Percentiles rank a stretch among this genome's conserved stretches.
These are phyloP conservation scores for Lachancea dasiensis DNA, from an alignment of 805 yeast genomes.

Conservation along the genomic window DNA sequence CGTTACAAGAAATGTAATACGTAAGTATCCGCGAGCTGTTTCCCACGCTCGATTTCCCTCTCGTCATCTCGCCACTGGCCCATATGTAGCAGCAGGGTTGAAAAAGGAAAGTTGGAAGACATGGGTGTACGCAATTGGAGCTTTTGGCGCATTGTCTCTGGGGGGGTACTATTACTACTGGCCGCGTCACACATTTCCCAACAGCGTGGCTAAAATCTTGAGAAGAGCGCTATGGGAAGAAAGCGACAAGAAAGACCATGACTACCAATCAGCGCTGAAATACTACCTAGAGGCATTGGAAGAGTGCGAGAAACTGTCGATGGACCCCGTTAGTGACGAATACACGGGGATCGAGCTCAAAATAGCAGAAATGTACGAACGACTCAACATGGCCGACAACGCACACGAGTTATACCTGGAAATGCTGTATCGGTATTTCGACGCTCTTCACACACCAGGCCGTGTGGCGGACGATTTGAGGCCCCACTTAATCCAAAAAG, in stretches of 20 bases:
- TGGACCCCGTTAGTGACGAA: constrained; percentile 63
- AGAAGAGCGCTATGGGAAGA: constrained; percentile 83
- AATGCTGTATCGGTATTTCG: constrained; percentile 52
- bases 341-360: constrained; percentile 89
- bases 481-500: constrained; percentile 61
- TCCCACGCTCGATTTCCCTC: neutral
- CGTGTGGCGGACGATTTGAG: constrained; percentile 34
- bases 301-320: constrained; percentile 47
- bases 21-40: neutral
- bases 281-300: constrained; percentile 70
- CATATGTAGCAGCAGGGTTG: neutral
- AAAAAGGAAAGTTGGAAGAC: constrained; percentile 6
- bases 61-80: constrained; percentile 1
- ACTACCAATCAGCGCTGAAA: constrained; percentile 58
- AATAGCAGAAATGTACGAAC: constrained; percentile 80
- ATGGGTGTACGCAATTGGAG: constrained; percentile 12
- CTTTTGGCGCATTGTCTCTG: constrained; percentile 22
- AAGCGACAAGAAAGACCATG: constrained; percentile 51
- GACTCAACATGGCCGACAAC: constrained; percentile 52
- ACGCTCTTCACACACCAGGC: constrained; percentile 42
- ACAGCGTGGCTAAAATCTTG: constrained; percentile 61
- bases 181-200: constrained; percentile 67
- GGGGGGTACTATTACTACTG: constrained; percentile 42
- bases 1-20: neutral
- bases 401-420: constrained; percentile 67